Base-by-base conservation (phyloP, 2,329 filamentous ascomycete species). In the Calonectria montana region DNA sequence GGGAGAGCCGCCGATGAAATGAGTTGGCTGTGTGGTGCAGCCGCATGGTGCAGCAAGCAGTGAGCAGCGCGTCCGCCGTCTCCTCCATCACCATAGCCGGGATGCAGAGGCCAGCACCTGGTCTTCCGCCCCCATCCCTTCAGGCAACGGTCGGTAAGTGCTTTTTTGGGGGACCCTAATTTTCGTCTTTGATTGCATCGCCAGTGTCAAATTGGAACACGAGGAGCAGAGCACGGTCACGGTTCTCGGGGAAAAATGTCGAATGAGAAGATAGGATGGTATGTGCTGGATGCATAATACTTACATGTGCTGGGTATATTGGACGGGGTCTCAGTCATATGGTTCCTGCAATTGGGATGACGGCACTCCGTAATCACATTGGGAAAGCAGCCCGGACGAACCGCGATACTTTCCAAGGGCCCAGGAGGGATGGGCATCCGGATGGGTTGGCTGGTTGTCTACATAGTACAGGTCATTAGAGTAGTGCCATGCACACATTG, bases 1-100 rank as follows among this genome's bases (percentile, higher is more conserved):
- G 31, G 57, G 74, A 70, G 70, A 72, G 69, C 50, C 69, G 59
- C 27, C 57, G 45, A 71, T 71, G 67, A 78, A 76, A 79, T 79
- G 77, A 79, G 73, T 72, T 68, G 72, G 72, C 67, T 72, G 65
- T 69, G 67, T 21, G 65, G 69, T 70, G 65, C 66, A 69, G 66
- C 43, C 59, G 66, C 71, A 72, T 68, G 39, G 39, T 72, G 67
- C 69, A 73, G 65, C 31, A 59, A 23, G 53, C 18, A 59, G 53
- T 59, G 53, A 59, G 53, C 53, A 39, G 53, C 23, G 53, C 53
- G 35, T 41, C 53, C 63, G 70, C 41, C 41, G 21, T 31, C 41
- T 37, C 21, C 21, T 37, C 5, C 53, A 53, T 18, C 53, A 35
- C 55, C 37, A 67, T n/a, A n/a, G n/a, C n/a, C n/a, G n/a, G 35